Percentiles rank a stretch among this genome's conserved stretches.
phyloP scores from a whole-genome alignment of 495 filamentous ascomycete species.

The Clavariopsis aquatica region DNA sequence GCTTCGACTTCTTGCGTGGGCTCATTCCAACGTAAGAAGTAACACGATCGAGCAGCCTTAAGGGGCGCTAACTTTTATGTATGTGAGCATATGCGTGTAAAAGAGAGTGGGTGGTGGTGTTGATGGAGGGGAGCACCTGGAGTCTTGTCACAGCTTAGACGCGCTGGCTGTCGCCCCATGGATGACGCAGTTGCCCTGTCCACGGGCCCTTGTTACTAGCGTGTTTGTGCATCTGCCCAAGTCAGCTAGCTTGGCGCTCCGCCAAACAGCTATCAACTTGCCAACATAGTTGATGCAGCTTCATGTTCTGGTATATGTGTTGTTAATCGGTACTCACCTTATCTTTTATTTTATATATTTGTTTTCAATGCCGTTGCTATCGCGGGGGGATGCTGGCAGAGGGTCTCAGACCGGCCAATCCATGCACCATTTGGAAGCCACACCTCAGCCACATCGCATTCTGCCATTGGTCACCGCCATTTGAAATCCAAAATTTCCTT shows the following conservation, averaged over 20 bases:
- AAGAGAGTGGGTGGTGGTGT: neutral
- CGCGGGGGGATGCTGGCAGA: too few relatives aligned
- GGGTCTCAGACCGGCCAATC: too few relatives aligned
- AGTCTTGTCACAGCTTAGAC: neutral
- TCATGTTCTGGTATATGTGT: too few relatives aligned
- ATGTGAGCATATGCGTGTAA: neutral
- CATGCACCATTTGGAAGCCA: neutral
- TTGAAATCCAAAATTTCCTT: neutral
- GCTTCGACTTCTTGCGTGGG: constrained; percentile 45
- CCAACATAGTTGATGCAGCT: too few relatives aligned
- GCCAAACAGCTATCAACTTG: too few relatives aligned
- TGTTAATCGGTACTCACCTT: too few relatives aligned
- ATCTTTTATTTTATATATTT: too few relatives aligned
- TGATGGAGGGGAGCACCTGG: neutral
- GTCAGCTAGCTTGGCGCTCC: too few relatives aligned
- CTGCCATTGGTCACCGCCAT: constrained; percentile 3
- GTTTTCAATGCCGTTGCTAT: too few relatives aligned
- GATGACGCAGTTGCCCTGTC: constrained; percentile 9
- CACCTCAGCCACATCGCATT: constrained; percentile 4
- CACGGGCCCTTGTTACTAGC: neutral
- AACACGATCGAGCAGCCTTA: constrained; percentile 12
- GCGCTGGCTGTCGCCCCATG: neutral
- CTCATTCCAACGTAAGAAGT: constrained; percentile 30
- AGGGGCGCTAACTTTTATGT: constrained; percentile 4
- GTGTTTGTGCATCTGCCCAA: neutral